Evolutionary conservation across 2,329 filamentous ascomycete species (phyloP), one percentile per base, ranked within the genome.

Genomic region (Dothideomycetes sp.): DNA sequence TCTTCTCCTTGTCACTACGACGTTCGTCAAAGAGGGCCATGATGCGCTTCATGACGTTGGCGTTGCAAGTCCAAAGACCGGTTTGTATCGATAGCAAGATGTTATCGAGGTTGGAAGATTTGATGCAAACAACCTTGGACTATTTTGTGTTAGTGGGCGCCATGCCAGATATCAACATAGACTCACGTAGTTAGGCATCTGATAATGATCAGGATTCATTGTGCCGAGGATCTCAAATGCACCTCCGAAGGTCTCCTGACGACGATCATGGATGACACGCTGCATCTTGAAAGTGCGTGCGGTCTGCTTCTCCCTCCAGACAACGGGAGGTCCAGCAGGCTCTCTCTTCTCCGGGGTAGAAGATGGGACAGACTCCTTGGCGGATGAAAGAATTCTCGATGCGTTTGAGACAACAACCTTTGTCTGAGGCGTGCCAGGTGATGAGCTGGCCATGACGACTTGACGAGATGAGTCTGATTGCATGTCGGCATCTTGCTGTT

Each of bases 191-290:
- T 31, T 35, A n/a, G 42, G 42, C 42, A 44, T 39, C 8, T 5
- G 15, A 24, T 39, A 44, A 20, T 34, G 31, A 17, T 35, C 42
- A 12, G 42, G 30, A 15, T 44, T 44, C 17, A 44, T 22, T 3
- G 22, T 18, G 24, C 33, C 35, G 4, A 43, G 40, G 10, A 40
- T 34, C n/a, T 41, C 18, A 16, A 32, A 49, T 65, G 38, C 61
- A 58, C 42, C 50, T 63, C 17, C 51, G 64, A 7, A 47, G 56
- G 32, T 30, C 24, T 44, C 42, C 13, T 33, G 13, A 18, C 22
- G 29, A n/a, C 6, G 6, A 22, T 25, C 17, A 15, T 9, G 18
- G 18, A 9, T 13, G 5, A 34, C n/a, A 15, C 19, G 30, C 18
- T 39, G 29, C 17, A 24, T 24, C 25, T 44, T 44, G 42, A 40